Base-by-base conservation (phyloP, 495 filamentous ascomycete genomes). In the Aspergillus funiculosus region DNA sequence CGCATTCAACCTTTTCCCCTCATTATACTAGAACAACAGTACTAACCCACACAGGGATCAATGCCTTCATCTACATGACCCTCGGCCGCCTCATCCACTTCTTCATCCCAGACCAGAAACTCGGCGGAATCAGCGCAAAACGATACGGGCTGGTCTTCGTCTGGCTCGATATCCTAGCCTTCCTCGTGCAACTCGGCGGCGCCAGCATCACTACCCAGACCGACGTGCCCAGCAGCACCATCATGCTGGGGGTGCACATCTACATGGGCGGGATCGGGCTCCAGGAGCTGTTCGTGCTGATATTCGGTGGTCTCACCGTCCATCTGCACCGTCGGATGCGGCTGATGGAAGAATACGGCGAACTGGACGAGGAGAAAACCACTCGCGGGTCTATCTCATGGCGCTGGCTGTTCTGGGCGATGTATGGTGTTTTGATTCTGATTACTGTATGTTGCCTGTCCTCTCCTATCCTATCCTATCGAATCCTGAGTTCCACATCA, bases 21-120 rank as follows among this genome's bases (percentile, higher is more conserved):
- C 11, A 13, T 6, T 15, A 13, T n/a, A n/a, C n/a, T n/a, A n/a
- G n/a, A n/a, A n/a, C n/a, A n/a, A n/a, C n/a, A n/a, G n/a, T 10
- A 18, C 28, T 13, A 18, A 13, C n/a, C 15, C 26, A 4, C 6
- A 25, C 54, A 43, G 66, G 78, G 74, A 69, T 82, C 48, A 83
- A 86, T 27, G 81, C 81, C 2, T 85, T 77, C 52, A 66, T 72
- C n/a, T 87, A 85, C 67, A 83, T 85, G 80, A 73, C 77, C 11
- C 59, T 85, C 36, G 80, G 77, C 1, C 69, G 82, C 5, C 70
- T 85, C 67, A 73, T 85, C 11, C 68, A 70, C 53, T 77, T 75
- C 58, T 82, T 75, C 60, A 54, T 76, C n/a, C 66, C 72, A 1
- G 57, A 61, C 7, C 59, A 72, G 24, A 62, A 61, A 17, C 61